Percentiles rank a stretch among this genome's conserved stretches.
Evolutionary conservation across 176 grass and related monocot species (phyloP).

Genomic region (Eleusine indica): DNA sequence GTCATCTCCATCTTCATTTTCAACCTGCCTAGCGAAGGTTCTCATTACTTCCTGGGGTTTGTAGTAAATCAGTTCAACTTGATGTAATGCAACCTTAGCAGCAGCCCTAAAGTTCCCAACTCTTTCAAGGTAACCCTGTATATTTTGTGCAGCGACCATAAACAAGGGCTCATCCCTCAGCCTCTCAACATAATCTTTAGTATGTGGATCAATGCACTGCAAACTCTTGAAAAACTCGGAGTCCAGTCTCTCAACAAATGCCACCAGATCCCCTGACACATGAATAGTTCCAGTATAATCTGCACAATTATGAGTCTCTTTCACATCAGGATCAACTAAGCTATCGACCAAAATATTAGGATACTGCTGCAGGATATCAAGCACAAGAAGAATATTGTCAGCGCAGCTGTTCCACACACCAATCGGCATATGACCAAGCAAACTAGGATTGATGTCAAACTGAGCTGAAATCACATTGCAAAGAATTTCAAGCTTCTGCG

Average conservation of each 20-base stretch:
- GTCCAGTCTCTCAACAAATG: constrained; percentile 90
- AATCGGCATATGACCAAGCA: constrained; percentile 93
- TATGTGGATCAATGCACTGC: constrained; percentile 82
- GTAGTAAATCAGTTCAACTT: constrained; percentile 93
- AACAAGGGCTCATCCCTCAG: constrained; percentile 89
- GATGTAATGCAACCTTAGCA: constrained; percentile 75
- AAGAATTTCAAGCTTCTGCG: constrained; percentile 91
- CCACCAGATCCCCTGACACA: constrained; percentile 83
- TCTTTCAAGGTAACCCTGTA: constrained; percentile 81
- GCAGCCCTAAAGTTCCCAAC: constrained; percentile 75
- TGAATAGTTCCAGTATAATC: constrained; percentile 71
- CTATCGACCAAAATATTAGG: constrained; percentile 90
- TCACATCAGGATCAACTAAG: constrained; percentile 68
- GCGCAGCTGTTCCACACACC: constrained; percentile 93
- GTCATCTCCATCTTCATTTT: constrained; percentile 48
- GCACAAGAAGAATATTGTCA: constrained; percentile 79
- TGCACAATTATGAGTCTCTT: constrained; percentile 76
- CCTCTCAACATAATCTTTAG: constrained; percentile 92
- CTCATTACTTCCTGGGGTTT: constrained; percentile 96
- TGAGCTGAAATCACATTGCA: constrained; percentile 91
- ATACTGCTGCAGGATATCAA: constrained; percentile 91
- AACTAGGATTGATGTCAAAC: constrained; percentile 96
- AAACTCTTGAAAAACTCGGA: constrained; percentile 92
- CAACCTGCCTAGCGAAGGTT: constrained; percentile 64
- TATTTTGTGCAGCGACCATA: constrained; percentile 86